These are phyloP conservation scores for Salix udensis DNA, from an alignment of 345 rosid genomes.

Conservation along the genomic window DNA sequence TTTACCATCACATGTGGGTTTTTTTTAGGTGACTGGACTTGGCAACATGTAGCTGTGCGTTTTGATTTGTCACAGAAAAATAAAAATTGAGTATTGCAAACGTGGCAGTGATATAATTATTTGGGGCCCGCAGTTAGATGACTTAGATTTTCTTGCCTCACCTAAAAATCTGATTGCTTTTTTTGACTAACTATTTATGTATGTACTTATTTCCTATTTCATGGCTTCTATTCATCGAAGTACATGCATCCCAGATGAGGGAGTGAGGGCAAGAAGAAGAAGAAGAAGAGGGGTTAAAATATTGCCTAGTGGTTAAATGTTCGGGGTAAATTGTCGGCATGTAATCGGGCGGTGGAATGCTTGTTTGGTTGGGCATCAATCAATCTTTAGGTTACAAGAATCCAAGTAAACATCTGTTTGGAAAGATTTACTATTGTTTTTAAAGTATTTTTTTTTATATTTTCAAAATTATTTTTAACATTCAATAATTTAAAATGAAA, in stretches of 20 bases:
- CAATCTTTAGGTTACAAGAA: neutral
- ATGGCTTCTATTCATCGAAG: neutral
- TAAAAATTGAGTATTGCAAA: neutral
- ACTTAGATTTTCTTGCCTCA: conserved; percentile 15
- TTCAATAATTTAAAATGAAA: too few species aligned
- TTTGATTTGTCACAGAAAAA: neutral
- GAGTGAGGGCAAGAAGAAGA: neutral
- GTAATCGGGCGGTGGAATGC: conserved; percentile 17
- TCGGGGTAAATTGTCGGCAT: conserved; percentile 13
- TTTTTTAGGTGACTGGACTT: neutral
- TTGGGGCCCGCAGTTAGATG: conserved; percentile 19
- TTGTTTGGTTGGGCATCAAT: neutral
- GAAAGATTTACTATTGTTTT: too few species aligned
- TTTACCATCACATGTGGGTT: conserved; percentile 10
- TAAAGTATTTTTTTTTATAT: too few species aligned
- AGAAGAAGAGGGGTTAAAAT: neutral
- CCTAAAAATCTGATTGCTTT: conserved; percentile 12
- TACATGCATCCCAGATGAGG: too few species aligned
- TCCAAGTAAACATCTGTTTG: too few species aligned
- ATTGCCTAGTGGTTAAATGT: neutral
- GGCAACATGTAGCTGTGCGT: neutral
- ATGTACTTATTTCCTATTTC: neutral
- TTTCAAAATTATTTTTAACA: too few species aligned
- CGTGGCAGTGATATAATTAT: conserved; percentile 9
- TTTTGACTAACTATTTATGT: conserved; percentile 13